phyloP scores from a whole-genome alignment of 176 grass and related monocot species.

The Triticum turgidum region DNA sequence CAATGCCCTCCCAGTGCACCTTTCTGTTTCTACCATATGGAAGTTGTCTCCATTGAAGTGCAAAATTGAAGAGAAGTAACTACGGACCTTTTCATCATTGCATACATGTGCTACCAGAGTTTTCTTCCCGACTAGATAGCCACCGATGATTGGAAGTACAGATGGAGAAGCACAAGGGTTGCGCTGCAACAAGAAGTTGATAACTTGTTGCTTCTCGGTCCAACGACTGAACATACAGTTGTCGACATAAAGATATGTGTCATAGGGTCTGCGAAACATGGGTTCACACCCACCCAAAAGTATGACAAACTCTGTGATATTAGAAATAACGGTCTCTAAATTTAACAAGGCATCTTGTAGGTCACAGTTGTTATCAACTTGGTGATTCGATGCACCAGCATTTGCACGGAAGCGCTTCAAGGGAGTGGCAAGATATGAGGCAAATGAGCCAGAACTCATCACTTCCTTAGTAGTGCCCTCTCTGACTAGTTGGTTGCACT shows the following conservation, averaged over 20 bases:
- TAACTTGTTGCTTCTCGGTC: background rate
- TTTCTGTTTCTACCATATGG: background rate
- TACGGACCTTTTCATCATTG: conserved; percentile 2
- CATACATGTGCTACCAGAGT: background rate
- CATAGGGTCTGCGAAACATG: background rate
- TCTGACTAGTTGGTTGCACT: background rate
- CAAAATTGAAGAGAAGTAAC: background rate
- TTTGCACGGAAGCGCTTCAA: background rate
- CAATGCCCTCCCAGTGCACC: background rate
- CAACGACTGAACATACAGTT: background rate
- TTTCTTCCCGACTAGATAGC: background rate
- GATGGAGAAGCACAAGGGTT: background rate
- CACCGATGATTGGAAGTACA: background rate
- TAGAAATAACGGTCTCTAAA: background rate
- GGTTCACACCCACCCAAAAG: background rate
- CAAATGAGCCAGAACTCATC: background rate
- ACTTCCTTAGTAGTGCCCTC: background rate
- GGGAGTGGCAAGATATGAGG: background rate
- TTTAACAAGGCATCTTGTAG: background rate
- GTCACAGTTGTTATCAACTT: background rate
- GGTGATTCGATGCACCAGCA: background rate
- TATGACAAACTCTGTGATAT: conserved; percentile 9
- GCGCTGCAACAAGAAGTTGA: background rate
- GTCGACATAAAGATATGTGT: background rate
- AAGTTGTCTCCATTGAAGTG: background rate